phyloP scores from a whole-genome alignment of 371 early-diverging fungal genomes.

The Mucor circinelloides region DNA sequence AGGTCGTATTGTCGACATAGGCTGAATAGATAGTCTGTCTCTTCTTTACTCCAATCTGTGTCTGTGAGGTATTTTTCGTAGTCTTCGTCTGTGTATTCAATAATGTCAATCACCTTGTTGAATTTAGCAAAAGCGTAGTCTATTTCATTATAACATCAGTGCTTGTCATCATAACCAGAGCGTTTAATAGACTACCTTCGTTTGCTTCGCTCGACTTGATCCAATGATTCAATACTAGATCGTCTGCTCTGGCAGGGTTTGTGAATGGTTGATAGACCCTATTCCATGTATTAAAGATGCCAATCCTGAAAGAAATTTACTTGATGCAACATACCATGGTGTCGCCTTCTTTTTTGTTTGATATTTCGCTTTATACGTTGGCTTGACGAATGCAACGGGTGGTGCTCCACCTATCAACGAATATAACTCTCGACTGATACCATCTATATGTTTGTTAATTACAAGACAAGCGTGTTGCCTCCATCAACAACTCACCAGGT shows the following conservation, averaged over 20 bases:
- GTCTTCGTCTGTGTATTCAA: constrained; percentile 73
- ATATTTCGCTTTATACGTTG: constrained; percentile 72
- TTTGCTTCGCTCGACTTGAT: constrained; percentile 52
- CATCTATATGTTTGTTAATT: constrained; percentile 42
- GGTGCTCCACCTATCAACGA: constrained; percentile 73
- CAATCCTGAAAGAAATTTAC: constrained; percentile 4
- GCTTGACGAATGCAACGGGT: constrained; percentile 64
- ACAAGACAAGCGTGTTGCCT: background rate
- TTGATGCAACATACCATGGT: constrained; percentile 60
- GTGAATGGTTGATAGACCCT: constrained; percentile 77
- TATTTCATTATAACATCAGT: too few species aligned
- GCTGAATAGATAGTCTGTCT: constrained; percentile 82
- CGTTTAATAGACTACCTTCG: constrained; percentile 14
- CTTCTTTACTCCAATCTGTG: constrained; percentile 81
- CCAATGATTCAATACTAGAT: constrained; percentile 78
- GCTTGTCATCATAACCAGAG: too few species aligned
- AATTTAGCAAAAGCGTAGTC: constrained; percentile 70
- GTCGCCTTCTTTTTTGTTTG: constrained; percentile 66
- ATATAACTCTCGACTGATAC: constrained; percentile 68
- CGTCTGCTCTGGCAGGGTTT: constrained; percentile 80
- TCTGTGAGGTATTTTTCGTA: constrained; percentile 67
- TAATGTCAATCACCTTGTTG: constrained; percentile 64
- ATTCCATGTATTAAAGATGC: background rate
- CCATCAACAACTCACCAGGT: constrained; percentile 45
- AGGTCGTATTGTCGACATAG: constrained; percentile 80